phyloP scores from a whole-genome alignment of 805 yeast genomes.

The Myxozyma melibiosi region DNA sequence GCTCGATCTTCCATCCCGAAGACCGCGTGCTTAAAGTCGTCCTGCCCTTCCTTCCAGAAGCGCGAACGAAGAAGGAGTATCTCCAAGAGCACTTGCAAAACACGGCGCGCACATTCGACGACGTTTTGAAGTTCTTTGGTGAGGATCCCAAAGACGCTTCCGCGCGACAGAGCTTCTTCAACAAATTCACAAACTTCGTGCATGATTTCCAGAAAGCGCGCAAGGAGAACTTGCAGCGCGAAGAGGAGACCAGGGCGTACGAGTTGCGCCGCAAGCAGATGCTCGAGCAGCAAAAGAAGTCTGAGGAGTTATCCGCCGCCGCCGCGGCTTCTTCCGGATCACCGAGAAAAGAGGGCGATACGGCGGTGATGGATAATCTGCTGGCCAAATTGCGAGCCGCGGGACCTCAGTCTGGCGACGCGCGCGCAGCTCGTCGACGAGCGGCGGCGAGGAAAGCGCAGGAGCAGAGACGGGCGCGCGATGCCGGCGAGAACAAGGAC shows the following conservation, averaged over 20 bases:
- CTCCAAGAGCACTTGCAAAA: constrained; percentile 64
- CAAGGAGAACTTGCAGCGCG: constrained; percentile 73
- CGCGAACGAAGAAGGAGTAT: constrained; percentile 67
- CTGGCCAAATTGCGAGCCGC: constrained; percentile 85
- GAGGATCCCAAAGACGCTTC: constrained; percentile 75
- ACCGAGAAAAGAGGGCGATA: constrained; percentile 39
- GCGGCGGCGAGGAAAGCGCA: constrained; percentile 45
- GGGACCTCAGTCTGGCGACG: constrained; percentile 69
- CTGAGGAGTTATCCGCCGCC: constrained; percentile 34
- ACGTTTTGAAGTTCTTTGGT: constrained; percentile 83
- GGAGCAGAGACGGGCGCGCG: background rate
- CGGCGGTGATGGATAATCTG: constrained; percentile 77
- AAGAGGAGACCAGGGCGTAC: constrained; percentile 76
- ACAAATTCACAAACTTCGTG: constrained; percentile 77
- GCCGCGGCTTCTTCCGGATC: constrained; percentile 20
- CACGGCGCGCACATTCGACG: constrained; percentile 65
- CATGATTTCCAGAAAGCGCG: constrained; percentile 78
- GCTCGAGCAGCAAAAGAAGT: constrained; percentile 52
- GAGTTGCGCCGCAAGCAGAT: constrained; percentile 71
- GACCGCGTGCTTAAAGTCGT: constrained; percentile 70
- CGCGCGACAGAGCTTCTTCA: constrained; percentile 70
- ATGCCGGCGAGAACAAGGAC: background rate
- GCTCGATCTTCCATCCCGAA: constrained; percentile 75
- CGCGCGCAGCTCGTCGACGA: constrained; percentile 77
- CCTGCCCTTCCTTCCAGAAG: constrained; percentile 69